A percentile compares a stretch with the other conserved stretches of the same genome.
phyloP scores from a whole-genome alignment of 163 green algal species.

The Scenedesmus sp. region DNA sequence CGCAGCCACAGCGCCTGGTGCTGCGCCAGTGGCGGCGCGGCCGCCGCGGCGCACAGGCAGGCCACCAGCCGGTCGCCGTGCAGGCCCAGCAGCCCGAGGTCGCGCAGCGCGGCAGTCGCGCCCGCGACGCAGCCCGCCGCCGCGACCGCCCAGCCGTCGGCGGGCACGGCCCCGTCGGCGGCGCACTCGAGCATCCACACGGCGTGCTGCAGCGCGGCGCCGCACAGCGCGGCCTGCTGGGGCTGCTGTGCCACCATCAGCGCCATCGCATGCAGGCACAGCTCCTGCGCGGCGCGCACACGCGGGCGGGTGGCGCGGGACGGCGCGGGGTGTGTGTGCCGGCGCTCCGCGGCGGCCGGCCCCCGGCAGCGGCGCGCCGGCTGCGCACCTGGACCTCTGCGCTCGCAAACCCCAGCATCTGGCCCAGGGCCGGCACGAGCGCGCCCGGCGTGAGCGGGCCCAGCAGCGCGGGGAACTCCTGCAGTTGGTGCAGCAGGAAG shows the following conservation, averaged over 20 bases:
- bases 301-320: no score
- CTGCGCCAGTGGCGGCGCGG: background rate
- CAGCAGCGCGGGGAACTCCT: constrained; percentile 14
- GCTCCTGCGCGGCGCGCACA: constrained; percentile 1
- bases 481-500: constrained; percentile 31
- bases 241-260: constrained; percentile 25
- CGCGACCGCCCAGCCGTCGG: background rate
- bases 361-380: no score
- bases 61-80: constrained; percentile 6
- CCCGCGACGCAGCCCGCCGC: background rate
- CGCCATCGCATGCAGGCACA: constrained; percentile 5
- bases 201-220: constrained; percentile 25
- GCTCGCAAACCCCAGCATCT: constrained; percentile 37
- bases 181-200: constrained; percentile 22
- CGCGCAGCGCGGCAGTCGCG: background rate
- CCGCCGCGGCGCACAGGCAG: constrained; percentile 6
- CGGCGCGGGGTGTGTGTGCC: no score
- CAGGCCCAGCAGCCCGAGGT: background rate
- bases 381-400: constrained; percentile 19
- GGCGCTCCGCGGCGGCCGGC: no score
- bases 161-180: background rate
- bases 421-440: constrained; percentile 26
- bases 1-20: constrained; percentile 29
- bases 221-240: background rate
- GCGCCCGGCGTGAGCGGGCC: background rate